Percentiles rank a stretch among this genome's conserved stretches.
phyloP scores from a whole-genome alignment of 768 basidiomycete genomes.

The Russula abietina region DNA sequence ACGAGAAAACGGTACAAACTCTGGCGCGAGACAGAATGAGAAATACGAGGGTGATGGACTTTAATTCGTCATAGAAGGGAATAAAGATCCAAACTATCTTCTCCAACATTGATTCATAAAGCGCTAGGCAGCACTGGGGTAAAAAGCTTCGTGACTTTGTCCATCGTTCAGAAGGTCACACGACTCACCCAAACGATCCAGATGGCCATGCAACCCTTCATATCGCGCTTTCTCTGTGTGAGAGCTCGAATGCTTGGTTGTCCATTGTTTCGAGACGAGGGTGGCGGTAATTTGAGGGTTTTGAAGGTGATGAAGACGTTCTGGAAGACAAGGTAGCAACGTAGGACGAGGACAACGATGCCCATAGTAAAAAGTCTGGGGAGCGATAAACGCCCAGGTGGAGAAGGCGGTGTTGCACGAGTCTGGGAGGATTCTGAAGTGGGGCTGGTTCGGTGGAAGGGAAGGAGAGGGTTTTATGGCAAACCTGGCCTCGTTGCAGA shows the following conservation, averaged over 20 bases:
- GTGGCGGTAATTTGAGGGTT: constrained; percentile 62
- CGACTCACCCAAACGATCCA: constrained; percentile 79
- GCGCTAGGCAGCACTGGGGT: constrained; percentile 59
- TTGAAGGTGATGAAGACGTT: constrained; percentile 86
- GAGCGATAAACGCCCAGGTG: constrained; percentile 15
- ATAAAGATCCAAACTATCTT: constrained; percentile 60
- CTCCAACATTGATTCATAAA: constrained; percentile 65
- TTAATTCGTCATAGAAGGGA: constrained; percentile 82
- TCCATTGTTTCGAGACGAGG: constrained; percentile 48
- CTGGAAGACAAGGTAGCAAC: constrained; percentile 63
- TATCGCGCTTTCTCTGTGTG: constrained; percentile 72
- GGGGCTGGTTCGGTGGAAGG: not conserved
- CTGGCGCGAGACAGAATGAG: constrained; percentile 70
- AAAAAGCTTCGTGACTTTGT: constrained; percentile 22
- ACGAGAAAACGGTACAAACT: constrained; percentile 34
- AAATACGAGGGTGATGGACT: constrained; percentile 65
- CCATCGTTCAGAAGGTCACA: constrained; percentile 3
- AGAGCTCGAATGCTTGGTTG: constrained; percentile 60
- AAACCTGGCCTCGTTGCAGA: constrained; percentile 18
- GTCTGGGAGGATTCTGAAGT: constrained; percentile 11
- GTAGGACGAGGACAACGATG: constrained; percentile 59
- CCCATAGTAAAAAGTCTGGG: constrained; percentile 43
- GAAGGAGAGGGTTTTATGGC: constrained; percentile 14
- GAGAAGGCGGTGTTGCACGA: constrained; percentile 19
- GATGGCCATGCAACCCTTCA: constrained; percentile 78